Evolutionary conservation across 2,329 filamentous ascomycete species (phyloP), one percentile per base, ranked within the genome.

Genomic region (Hypoxylon sp.): DNA sequence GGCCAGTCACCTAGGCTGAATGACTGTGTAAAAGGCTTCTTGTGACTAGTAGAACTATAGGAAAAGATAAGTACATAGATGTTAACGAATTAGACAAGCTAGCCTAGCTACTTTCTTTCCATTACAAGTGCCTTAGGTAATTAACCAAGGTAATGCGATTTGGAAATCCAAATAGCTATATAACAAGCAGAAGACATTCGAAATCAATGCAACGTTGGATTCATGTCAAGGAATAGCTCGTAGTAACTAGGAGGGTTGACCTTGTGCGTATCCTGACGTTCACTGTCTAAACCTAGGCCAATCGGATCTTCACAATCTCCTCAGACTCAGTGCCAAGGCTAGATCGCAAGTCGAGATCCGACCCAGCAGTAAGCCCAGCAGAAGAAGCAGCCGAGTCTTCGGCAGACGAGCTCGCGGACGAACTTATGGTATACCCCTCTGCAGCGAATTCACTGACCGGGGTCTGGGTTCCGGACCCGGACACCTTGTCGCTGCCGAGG

Each of bases 311-410:
- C 2, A 42, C 54, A n/a, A 58, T 48, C n/a, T 19, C 55, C 4
- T 62, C 52, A 9, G 42, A 13, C 17, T n/a, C 63, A 13, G 22
- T 22, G 37, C 44, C 60, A 26, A 48, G 51, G 47, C 63, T 71
- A 14, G 68, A 68, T 24, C 65, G 65, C n/a, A 63, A 71, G n/a
- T 68, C 68, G 3, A 69, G 29, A n/a, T 71, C 68, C n/a, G 55
- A 63, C 42, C 55, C 63, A 22, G 63, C 68, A 14, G 46, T 62
- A 9, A 61, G 65, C 37, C 50, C 60, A 17, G 67, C 35, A 10
- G 55, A 53, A 9, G 56, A 59, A 9, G 39, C 50, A 5, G 51
- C 19, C 4, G 57, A 54, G 17, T 53, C 59, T 3, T 24, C 53
- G 9, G 48, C 17, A 11, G 57, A 57, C 1, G 64, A 54, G 31